Evolutionary conservation across 345 rosid genomes (phyloP).

Genomic region (Ceriops decandra): DNA sequence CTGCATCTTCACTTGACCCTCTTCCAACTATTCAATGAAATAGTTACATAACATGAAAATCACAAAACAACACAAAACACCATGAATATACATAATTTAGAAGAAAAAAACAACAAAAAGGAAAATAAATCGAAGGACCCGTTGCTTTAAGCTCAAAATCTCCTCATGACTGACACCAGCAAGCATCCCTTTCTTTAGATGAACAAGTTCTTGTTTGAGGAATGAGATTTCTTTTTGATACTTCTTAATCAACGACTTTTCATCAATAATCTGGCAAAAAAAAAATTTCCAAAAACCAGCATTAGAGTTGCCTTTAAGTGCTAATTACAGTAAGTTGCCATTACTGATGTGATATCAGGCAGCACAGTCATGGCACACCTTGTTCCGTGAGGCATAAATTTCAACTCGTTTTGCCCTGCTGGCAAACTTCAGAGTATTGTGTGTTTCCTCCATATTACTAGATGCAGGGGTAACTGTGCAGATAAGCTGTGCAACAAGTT

Average conservation of each 20-base stretch:
- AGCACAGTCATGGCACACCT: constrained; percentile 44
- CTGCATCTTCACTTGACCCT: constrained; percentile 99
- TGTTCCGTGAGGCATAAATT: constrained; percentile 93
- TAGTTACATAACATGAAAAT: neutral
- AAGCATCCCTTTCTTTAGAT: constrained; percentile 71
- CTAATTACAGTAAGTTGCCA: neutral
- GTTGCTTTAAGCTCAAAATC: constrained; percentile 76
- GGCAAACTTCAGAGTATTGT: constrained; percentile 94
- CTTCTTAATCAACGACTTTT: constrained; percentile 93
- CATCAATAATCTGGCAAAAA: constrained; percentile 82
- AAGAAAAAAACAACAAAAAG: neutral
- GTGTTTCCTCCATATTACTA: constrained; percentile 96
- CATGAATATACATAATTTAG: neutral
- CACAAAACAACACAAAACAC: neutral
- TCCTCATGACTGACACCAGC: constrained; percentile 95
- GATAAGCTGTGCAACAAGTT: constrained; percentile 62
- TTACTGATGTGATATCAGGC: constrained; percentile 1
- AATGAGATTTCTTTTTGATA: constrained; percentile 93
- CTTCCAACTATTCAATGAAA: constrained; percentile 64
- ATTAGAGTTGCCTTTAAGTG: constrained; percentile 16
- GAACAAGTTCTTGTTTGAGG: constrained; percentile 93
- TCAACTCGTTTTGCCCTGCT: constrained; percentile 98
- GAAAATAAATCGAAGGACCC: constrained; percentile 44
- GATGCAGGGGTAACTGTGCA: constrained; percentile 99
- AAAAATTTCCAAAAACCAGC: constrained; percentile 19